Percentiles rank a stretch among this genome's conserved stretches.
Evolutionary conservation across 495 filamentous ascomycete species (phyloP).

Genomic region (Extremus antarcticus): DNA sequence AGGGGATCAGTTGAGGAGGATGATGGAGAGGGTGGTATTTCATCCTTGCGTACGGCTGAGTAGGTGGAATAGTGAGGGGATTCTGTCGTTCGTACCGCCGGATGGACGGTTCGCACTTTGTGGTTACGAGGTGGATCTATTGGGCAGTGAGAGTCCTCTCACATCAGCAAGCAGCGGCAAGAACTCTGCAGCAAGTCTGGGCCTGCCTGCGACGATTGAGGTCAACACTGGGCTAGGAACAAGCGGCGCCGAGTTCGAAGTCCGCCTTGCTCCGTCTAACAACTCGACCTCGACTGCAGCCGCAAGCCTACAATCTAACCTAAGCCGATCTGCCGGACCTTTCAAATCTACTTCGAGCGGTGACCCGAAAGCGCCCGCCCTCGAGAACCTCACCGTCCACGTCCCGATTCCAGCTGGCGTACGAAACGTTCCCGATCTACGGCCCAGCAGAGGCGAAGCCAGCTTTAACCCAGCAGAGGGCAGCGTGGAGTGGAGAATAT

Average conservation of each 20-base stretch:
- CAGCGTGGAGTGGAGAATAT: conserved; percentile 73
- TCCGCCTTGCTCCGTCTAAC: conserved; percentile 55
- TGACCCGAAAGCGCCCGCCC: conserved; percentile 35
- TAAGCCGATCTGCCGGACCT: conserved; percentile 1
- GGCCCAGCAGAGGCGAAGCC: conserved; percentile 75
- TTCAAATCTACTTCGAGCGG: conserved; percentile 3
- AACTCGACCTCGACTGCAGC: conserved; percentile 15
- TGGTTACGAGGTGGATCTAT: conserved; percentile 86
- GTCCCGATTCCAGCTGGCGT: conserved; percentile 73
- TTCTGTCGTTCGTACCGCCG: conserved; percentile 88
- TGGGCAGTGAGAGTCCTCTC: conserved; percentile 32
- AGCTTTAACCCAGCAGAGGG: conserved; percentile 61
- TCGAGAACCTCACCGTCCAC: conserved; percentile 73
- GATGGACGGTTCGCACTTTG: conserved; percentile 92
- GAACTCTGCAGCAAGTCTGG: conserved; percentile 45
- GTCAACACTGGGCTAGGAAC: conserved; percentile 68
- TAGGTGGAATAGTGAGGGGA: conserved; percentile 80
- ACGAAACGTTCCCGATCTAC: conserved; percentile 75
- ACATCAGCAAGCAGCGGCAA: conserved; percentile 20
- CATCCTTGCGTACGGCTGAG: conserved; percentile 87
- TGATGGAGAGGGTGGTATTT: conserved; percentile 67
- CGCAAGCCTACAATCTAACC: conserved; percentile 17
- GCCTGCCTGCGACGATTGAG: conserved; percentile 71
- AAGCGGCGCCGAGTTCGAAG: conserved; percentile 75
- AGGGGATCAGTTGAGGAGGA: conserved; percentile 12